Conservation (phyloP, 2,329 filamentous ascomycete genomes). For the Karstenula rhodostoma region DNA sequence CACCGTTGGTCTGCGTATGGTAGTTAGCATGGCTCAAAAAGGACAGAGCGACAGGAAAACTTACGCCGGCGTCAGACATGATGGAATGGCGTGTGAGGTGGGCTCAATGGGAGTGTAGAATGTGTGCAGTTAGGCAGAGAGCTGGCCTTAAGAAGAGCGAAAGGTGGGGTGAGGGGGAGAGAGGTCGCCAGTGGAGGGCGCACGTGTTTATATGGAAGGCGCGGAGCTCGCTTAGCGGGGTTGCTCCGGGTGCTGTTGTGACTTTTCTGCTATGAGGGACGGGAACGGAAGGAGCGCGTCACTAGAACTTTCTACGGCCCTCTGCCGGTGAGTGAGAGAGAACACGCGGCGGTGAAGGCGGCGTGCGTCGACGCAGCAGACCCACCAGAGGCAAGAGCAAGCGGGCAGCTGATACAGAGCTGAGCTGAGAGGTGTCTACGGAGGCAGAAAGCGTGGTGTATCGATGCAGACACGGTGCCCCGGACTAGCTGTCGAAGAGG, state of each 20-base stretch:
- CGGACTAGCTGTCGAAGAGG: background rate
- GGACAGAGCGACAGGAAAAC: background rate
- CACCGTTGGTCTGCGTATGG: conserved; percentile 8
- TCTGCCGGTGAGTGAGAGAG: background rate
- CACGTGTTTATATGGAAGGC: conserved; percentile 6
- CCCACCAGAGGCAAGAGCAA: background rate
- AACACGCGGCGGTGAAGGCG: background rate
- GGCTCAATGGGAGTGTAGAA: background rate
- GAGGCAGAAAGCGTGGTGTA: background rate
- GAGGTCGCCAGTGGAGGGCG: background rate
- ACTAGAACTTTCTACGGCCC: background rate
- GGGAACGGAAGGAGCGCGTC: conserved; percentile 6
- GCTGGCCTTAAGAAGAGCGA: conserved; percentile 21
- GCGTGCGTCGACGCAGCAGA: background rate
- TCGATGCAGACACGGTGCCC: background rate
- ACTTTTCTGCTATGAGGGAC: background rate
- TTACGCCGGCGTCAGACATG: conserved; percentile 31
- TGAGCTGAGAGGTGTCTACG: background rate
- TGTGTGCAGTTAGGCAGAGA: conserved; percentile 8
- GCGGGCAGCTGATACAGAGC: background rate
- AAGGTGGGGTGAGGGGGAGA: background rate
- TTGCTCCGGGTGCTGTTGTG: background rate
- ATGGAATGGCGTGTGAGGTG: conserved; percentile 1
- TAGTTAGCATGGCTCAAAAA: background rate
- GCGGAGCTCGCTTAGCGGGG: conserved; percentile 1